Conservation (phyloP, 306 rosid species). For the Cucurbita argyrosperma region DNA sequence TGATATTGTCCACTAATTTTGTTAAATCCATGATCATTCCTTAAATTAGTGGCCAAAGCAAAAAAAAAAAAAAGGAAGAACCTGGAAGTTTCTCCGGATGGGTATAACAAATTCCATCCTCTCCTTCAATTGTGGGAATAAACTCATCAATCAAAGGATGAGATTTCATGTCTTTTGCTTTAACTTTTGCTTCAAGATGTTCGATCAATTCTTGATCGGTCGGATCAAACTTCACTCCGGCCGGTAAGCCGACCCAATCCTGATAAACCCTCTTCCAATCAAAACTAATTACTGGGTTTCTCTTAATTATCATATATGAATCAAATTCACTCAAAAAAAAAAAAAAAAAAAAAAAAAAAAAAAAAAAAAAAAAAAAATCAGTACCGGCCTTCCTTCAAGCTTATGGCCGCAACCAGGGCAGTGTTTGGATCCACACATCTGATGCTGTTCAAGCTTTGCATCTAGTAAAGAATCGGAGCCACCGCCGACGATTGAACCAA, state of each 20-base stretch:
- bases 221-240: slow-evolving; percentile 98
- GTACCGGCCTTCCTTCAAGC: slow-evolving; percentile 77
- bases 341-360: too few relatives aligned
- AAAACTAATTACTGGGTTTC: background rate
- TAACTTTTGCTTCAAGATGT: slow-evolving; percentile 96
- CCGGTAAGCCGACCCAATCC: slow-evolving; percentile 99
- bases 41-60: too few relatives aligned
- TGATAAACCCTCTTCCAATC: slow-evolving; percentile 1
- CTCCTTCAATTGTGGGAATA: slow-evolving; percentile 95
- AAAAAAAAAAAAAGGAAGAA: background rate
- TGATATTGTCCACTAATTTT: too few relatives aligned
- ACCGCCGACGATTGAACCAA: slow-evolving; percentile 36
- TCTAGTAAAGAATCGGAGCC: slow-evolving; percentile 60
- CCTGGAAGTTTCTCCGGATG: slow-evolving; percentile 99
- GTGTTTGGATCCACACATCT: slow-evolving; percentile 89
- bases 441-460: slow-evolving; percentile 94
- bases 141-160: slow-evolving; percentile 98
- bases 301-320: background rate
- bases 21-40: too few relatives aligned
- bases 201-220: slow-evolving; percentile 96
- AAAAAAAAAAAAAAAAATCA: background rate
- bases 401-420: slow-evolving; percentile 95
- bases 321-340: background rate
- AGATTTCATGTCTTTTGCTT: slow-evolving; percentile 62
- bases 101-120: slow-evolving; percentile 97